These are phyloP conservation scores for Ramalina intermedia DNA, from an alignment of 495 filamentous ascomycete species.

Conservation along the genomic window DNA sequence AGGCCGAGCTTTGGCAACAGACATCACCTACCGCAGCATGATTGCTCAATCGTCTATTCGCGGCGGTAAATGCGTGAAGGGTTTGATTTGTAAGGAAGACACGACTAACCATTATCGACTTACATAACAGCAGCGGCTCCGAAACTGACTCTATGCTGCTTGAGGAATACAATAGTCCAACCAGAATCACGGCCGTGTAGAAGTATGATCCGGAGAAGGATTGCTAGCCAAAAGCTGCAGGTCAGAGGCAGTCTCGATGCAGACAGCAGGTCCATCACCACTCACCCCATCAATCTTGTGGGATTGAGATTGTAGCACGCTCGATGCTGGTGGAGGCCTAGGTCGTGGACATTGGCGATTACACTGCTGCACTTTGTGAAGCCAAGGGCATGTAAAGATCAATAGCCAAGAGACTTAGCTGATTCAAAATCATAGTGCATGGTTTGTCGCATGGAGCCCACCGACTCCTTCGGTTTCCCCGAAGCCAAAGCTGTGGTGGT, in stretches of 20 bases:
- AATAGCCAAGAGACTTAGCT: slow-evolving; percentile 9
- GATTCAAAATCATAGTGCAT: background rate
- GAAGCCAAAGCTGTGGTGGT: slow-evolving; percentile 12
- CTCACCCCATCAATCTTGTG: background rate
- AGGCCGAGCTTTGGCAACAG: no score
- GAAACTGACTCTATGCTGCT: slow-evolving; percentile 2
- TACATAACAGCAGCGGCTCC: slow-evolving; percentile 14
- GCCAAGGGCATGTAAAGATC: background rate
- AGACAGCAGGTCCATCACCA: slow-evolving; percentile 15
- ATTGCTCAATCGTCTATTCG: no score
- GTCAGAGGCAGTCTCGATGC: slow-evolving; percentile 7
- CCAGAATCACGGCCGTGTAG: background rate
- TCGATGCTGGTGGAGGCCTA: background rate
- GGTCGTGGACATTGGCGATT: slow-evolving; percentile 2
- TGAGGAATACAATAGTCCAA: background rate
- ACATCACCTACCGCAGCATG: no score
- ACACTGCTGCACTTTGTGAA: background rate
- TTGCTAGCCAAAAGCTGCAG: slow-evolving; percentile 7
- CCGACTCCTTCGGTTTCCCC: background rate
- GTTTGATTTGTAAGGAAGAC: slow-evolving; percentile 2
- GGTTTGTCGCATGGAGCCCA: background rate
- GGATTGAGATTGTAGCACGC: background rate
- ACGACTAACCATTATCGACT: slow-evolving; percentile 17
- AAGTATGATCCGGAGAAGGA: background rate
- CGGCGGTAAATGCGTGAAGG: no score